Base-by-base conservation (phyloP, 805 yeast genomes). In the Yarrowia sp. region DNA sequence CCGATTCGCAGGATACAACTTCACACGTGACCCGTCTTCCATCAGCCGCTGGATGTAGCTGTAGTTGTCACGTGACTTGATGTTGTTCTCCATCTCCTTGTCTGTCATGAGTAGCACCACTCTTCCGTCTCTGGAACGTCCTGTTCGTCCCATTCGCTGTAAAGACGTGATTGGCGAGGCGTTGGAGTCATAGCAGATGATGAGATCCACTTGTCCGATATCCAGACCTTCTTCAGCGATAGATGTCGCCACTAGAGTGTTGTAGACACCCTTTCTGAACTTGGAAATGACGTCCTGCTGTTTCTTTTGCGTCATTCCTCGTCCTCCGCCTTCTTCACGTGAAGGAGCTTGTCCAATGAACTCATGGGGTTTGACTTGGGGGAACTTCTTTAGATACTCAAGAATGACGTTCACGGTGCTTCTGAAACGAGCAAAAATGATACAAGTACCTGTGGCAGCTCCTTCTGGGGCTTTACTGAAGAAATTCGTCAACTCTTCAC, bases 171-270 rank as follows among this genome's bases (percentile, higher is more conserved):
- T 94, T 0, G 98, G 98, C 55, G 97, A 91, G 38, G 92, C 84
- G 0, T 98, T 92, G 0, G 97, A 91, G 75, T 95, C 99, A 78
- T 87, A 95, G 75, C 97, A 93, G 8, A 95, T 83, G 72, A 95
- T 94, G 73, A 95, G 77, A 77, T 95, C 99, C 67, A 95, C 99
- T 76, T 96, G 98, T 41, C 99, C 99, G 72, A 95, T 96, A 81
- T 95, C 99, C 72, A 95, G 83, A 55, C 99, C 99, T 81, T 95
- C 99, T 77, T 95, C 99, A 58, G 98, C 99, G 75, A 95, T 94
- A 0, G 97, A 92, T 0, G 99, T 95, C 5, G 98, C 97, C 7
- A 95, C 97, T 22, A 95, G 79, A 9, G 91, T 87, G 75, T 95
- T 96, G 74, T 86, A 85, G 0, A 78, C 82, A 8, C 97, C 97